Percentiles rank a stretch among this genome's conserved stretches.
Conservation (phyloP, 225 moss, liverwort and hornwort genomes). For the Neckera pumila region DNA sequence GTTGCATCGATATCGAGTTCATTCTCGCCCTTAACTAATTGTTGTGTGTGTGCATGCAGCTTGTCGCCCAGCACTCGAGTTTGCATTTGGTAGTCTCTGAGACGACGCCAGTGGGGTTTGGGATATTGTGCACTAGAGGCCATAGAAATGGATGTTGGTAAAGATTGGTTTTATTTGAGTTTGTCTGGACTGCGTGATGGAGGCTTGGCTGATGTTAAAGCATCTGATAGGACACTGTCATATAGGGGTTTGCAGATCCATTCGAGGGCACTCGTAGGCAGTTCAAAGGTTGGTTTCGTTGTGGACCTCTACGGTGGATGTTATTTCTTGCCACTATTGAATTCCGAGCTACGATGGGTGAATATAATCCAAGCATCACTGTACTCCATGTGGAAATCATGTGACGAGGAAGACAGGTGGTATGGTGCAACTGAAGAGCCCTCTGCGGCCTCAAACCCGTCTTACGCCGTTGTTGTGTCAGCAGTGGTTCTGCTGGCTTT, state of each 20-base stretch:
- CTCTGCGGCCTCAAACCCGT: neutral
- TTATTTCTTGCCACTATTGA: accelerated
- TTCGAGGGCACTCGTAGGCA: neutral
- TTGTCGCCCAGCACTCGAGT: neutral
- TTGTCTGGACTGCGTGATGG: neutral
- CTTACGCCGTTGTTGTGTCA: neutral
- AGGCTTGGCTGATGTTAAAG: neutral
- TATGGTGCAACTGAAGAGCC: accelerated
- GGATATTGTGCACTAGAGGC: neutral
- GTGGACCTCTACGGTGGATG: accelerated
- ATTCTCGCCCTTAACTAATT: neutral
- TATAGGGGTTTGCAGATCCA: neutral
- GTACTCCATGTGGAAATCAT: neutral
- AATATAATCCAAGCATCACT: neutral
- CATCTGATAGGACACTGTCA: accelerated
- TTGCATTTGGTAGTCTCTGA: neutral
- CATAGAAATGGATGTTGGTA: neutral
- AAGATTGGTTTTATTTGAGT: neutral
- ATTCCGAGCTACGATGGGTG: accelerated
- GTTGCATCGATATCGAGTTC: neutral
- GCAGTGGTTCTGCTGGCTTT: neutral
- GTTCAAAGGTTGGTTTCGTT: accelerated
- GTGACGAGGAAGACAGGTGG: neutral
- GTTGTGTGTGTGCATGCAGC: neutral
- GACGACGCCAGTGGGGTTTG: neutral